phyloP scores from a whole-genome alignment of 345 rosid species.

The Rhodamnia rubescens region DNA sequence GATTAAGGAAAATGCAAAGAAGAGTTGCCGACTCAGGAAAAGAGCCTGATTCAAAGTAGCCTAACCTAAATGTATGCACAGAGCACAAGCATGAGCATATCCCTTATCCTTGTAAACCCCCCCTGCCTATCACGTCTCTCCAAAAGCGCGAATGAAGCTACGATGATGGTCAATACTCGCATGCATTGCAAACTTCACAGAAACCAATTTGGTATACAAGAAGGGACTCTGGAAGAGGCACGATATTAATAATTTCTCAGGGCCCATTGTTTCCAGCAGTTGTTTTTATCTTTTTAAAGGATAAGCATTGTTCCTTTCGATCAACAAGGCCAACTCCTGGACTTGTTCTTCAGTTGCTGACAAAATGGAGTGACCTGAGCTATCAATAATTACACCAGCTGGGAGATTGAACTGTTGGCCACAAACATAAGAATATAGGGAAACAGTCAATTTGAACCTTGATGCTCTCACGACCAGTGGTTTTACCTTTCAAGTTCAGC shows the following conservation, averaged over 20 bases:
- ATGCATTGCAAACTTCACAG: neutral
- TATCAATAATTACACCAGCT: neutral
- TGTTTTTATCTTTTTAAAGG: neutral
- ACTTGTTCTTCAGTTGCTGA: neutral
- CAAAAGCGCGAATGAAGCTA: neutral
- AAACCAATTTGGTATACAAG: neutral
- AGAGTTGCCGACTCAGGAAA: neutral
- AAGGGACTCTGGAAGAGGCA: neutral
- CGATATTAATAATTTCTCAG: neutral
- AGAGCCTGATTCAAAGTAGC: neutral
- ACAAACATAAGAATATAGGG: neutral
- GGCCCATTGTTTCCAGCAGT: neutral
- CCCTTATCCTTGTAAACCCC: neutral
- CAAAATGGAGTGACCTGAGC: neutral
- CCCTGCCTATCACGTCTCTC: neutral
- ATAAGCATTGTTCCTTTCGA: neutral
- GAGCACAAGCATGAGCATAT: neutral
- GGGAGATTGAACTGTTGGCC: neutral
- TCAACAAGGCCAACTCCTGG: neutral
- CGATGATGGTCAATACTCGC: neutral
- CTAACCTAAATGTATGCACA: neutral
- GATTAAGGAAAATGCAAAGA: neutral
- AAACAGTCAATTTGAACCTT: neutral
- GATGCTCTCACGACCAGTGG: neutral
- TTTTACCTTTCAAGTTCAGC: neutral